These are phyloP conservation scores for Hordeum pubiflorum DNA, from an alignment of 202 grass and related monocot genomes.

Conservation along the genomic window DNA sequence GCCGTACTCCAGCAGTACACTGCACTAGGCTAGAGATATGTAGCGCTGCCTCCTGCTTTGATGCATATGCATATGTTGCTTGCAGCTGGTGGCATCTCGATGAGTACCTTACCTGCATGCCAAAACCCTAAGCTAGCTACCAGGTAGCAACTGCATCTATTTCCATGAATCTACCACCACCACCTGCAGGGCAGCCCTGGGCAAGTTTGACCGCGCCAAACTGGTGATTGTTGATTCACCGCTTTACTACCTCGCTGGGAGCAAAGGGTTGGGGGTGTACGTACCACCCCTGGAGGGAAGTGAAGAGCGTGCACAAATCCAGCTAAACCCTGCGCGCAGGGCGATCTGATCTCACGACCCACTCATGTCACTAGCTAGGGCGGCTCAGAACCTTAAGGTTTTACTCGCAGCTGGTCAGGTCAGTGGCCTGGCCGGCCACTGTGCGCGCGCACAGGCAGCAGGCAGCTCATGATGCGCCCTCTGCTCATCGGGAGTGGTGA, in stretches of 20 bases:
- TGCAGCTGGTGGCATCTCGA: constrained; percentile 37
- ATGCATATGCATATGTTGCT: constrained; percentile 29
- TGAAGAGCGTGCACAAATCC: not conserved
- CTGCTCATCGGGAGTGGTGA: not conserved
- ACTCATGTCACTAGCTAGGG: no score
- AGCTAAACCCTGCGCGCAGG: not conserved
- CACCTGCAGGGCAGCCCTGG: constrained; percentile 30
- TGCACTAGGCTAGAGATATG: not conserved
- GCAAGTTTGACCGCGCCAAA: constrained; percentile 36
- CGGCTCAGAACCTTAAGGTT: not conserved
- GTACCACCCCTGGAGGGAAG: not conserved
- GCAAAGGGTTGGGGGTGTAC: not conserved
- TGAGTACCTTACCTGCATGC: constrained; percentile 37
- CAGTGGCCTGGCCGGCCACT: not conserved
- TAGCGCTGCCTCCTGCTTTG: constrained; percentile 23
- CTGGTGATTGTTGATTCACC: not conserved
- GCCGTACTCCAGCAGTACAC: not conserved
- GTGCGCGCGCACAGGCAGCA: not conserved
- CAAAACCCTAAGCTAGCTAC: constrained; percentile 30
- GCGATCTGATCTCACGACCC: constrained; percentile 9
- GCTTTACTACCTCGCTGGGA: not conserved
- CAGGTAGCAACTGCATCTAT: not conserved
- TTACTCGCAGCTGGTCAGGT: not conserved
- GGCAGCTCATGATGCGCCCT: constrained; percentile 6
- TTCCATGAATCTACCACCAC: not conserved